Evolutionary conservation across 441 rosid genomes (phyloP), one percentile per base, ranked within the genome.

Genomic region (Pelargonium cotyledonis): DNA sequence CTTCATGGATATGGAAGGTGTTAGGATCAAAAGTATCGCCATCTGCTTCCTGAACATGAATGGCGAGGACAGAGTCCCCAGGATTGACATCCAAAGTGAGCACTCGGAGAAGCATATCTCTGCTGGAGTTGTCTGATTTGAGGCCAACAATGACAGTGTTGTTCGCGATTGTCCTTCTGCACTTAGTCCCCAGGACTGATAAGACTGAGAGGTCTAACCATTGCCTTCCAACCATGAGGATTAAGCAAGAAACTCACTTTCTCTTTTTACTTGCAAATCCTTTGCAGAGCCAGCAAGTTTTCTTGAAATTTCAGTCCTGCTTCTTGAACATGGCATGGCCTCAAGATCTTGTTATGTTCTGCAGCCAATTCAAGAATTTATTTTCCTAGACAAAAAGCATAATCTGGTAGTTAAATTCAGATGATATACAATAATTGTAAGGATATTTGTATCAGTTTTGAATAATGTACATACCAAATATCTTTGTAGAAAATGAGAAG

Each of bases 1-100:
- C 82, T 76, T 80, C 84, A 57, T 78, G 86, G 58, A 76, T 76
- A 67, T 78, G 77, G 55, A 80, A 82, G 58, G 76, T 76, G 65
- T 80, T 80, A 3, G 74, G 79, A 74, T 80, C 80, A 35, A 82
- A 74, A 73, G 29, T 23, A 70, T 73, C 31, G 1, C 29, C 83
- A 38, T 72, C 51, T 14, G 63, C 69, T 58, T 68, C 66, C 57
- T 72, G 80, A 70, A 78, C 84, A 70, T 80, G 85, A 64, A 78
- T 71, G 7, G 81, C 78, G 15, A 78, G 38, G 23, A 79, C 80
- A 65, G 43, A 68, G 58, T 72, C 81, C 16, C 85, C 82, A 0
- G 76, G 63, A 41, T 71, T 72, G 40, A 29, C 70, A 10, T 61
- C 53, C 47, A 46, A 19, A 18, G 35, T 40, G 18, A 82, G 82